Percentiles rank a stretch among this genome's conserved stretches.
Evolutionary conservation across 805 yeast genomes (phyloP).

Genomic region (Kodamaea fukazawae): DNA sequence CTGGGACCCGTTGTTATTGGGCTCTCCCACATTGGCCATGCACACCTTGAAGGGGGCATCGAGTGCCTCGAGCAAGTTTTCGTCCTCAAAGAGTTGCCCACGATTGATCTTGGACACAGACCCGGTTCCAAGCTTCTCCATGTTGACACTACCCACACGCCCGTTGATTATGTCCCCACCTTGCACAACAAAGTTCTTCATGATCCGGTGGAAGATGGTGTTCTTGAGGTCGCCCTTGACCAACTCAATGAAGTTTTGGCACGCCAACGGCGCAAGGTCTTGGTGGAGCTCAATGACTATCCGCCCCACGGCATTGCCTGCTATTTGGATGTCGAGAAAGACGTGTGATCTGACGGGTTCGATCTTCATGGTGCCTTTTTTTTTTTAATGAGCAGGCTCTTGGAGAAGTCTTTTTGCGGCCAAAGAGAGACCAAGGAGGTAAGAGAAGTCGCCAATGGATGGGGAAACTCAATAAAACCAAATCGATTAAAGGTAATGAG

Average conservation of each 20-base stretch:
- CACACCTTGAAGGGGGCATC: conserved; percentile 53
- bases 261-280: conserved; percentile 55
- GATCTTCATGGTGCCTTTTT: conserved; percentile 27
- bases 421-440: no score
- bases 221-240: conserved; percentile 43
- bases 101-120: conserved; percentile 18
- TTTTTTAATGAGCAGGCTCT: neutral
- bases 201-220: conserved; percentile 57
- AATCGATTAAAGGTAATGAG: no score
- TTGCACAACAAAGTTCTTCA: conserved; percentile 69
- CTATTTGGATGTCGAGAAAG: conserved; percentile 54
- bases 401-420: no score
- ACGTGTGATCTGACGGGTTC: conserved; percentile 25
- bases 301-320: conserved; percentile 47
- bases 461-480: no score
- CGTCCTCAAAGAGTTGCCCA: conserved; percentile 48
- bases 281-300: conserved; percentile 55
- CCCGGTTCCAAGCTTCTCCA: conserved; percentile 35
- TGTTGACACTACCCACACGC: conserved; percentile 6
- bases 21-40: conserved; percentile 58
- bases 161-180: conserved; percentile 59
- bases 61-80: conserved; percentile 46
- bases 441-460: no score
- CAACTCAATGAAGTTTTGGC: conserved; percentile 48
- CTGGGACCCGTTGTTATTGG: conserved; percentile 56